These are phyloP conservation scores for Periconia digitata DNA, from an alignment of 2,329 filamentous ascomycete species.

Conservation along the genomic window DNA sequence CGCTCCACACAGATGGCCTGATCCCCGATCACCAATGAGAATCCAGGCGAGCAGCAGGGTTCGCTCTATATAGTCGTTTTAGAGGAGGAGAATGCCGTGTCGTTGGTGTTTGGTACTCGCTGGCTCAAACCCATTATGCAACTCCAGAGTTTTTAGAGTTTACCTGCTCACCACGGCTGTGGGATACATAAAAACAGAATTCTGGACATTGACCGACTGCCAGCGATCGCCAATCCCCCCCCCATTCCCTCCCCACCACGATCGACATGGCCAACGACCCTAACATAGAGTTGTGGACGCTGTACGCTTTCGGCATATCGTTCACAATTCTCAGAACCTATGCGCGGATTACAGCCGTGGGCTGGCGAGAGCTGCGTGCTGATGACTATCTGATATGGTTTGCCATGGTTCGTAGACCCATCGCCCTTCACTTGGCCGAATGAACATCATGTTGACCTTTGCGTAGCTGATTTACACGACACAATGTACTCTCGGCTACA, in stretches of 20 bases:
- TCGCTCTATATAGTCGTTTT: too few species aligned
- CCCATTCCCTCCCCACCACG: neutral
- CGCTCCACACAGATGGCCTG: too few species aligned
- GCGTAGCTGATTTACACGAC: slow-evolving; percentile 53
- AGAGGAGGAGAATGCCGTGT: too few species aligned
- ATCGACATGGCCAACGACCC: slow-evolving; percentile 3
- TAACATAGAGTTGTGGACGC: slow-evolving; percentile 18
- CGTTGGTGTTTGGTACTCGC: too few species aligned
- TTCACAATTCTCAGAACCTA: slow-evolving; percentile 17
- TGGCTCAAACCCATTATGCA: too few species aligned
- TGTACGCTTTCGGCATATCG: slow-evolving; percentile 15
- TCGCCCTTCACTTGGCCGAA: neutral
- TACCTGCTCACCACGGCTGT: too few species aligned
- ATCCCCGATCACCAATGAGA: too few species aligned
- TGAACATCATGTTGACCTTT: neutral
- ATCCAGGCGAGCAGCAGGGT: too few species aligned
- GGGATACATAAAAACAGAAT: too few species aligned
- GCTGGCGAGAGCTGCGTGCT: slow-evolving; percentile 12
- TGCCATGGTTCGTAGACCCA: slow-evolving; percentile 10
- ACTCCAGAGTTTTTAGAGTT: too few species aligned
- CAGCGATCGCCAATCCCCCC: neutral
- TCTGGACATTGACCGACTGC: neutral
- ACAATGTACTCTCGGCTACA: slow-evolving; percentile 54
- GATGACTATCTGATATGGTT: slow-evolving; percentile 24
- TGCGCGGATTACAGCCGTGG: slow-evolving; percentile 16